These are phyloP conservation scores for Hypoxylon trugodes DNA, from an alignment of 495 filamentous ascomycete species.

Conservation along the genomic window DNA sequence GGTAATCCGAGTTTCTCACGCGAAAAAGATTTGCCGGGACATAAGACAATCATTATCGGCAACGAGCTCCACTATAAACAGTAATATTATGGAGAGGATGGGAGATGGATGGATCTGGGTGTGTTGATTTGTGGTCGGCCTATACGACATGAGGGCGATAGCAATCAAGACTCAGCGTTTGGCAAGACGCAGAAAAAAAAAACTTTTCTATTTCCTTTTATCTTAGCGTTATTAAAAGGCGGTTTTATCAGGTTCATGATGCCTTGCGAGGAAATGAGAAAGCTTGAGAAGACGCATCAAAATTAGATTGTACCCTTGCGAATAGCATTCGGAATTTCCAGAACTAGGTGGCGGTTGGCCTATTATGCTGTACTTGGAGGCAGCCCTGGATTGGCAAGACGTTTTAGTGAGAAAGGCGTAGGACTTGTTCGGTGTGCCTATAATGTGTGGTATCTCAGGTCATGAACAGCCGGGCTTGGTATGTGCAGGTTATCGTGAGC, in stretches of 20 bases:
- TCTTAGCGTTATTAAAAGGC: conserved; percentile 28
- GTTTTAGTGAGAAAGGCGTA: conserved; percentile 25
- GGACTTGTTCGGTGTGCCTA: conserved; percentile 5
- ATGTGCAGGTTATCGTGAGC: conserved; percentile 15
- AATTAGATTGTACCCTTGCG: conserved; percentile 43
- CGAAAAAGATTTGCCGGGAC: conserved; percentile 14
- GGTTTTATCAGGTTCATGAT: conserved; percentile 12
- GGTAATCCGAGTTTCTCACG: conserved; percentile 12
- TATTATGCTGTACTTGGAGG: conserved; percentile 1
- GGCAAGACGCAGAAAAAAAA: conserved; percentile 20
- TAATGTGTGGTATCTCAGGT: no score
- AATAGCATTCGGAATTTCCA: conserved; percentile 40
- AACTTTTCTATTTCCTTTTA: background rate
- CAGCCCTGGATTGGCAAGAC: conserved; percentile 6
- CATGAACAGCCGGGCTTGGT: no score
- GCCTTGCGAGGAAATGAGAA: conserved; percentile 30
- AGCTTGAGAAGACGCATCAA: conserved; percentile 34
- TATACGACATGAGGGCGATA: conserved; percentile 9
- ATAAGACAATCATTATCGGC: conserved; percentile 23
- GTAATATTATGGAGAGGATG: conserved; percentile 16
- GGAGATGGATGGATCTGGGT: conserved; percentile 3
- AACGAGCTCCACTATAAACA: conserved; percentile 18
- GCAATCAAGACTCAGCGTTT: conserved; percentile 16
- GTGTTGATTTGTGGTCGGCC: conserved; percentile 11
- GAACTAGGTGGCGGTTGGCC: conserved; percentile 20